Conservation (phyloP, 306 rosid species). For the Vigna reflexopilosa region DNA sequence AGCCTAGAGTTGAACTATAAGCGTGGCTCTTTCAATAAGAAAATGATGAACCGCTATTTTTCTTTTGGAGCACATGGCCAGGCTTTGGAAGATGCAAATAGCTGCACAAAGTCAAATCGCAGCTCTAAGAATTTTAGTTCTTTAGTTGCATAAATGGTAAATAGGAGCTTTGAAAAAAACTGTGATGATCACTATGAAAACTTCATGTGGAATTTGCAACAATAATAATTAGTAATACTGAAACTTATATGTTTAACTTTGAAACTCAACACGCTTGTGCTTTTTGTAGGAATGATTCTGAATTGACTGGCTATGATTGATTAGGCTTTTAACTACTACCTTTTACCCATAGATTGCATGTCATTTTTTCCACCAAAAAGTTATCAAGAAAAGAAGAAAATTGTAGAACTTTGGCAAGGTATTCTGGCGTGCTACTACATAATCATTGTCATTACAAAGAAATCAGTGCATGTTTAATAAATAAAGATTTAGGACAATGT, state of each 20-base stretch:
- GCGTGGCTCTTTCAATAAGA: constrained; percentile 58
- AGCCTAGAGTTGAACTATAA: constrained; percentile 39
- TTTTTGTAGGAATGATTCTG: no score
- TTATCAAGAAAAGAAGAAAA: no score
- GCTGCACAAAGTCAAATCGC: constrained; percentile 50
- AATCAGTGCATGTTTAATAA: no score
- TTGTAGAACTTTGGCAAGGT: no score
- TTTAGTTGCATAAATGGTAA: constrained; percentile 57
- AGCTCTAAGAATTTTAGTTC: constrained; percentile 52
- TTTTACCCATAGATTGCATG: no score
- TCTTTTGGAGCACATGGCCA: constrained; percentile 82
- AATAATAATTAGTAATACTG: background rate
- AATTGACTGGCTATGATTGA: no score
- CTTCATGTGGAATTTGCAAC: constrained; percentile 29
- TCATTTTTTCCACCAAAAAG: no score
- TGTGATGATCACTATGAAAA: constrained; percentile 13
- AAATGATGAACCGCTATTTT: constrained; percentile 73
- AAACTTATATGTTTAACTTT: background rate
- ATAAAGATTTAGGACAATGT: no score
- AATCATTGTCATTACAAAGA: no score
- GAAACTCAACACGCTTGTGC: background rate
- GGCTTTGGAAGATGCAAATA: constrained; percentile 56
- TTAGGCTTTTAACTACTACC: no score
- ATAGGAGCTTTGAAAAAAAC: background rate
- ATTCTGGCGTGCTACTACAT: no score